Percentiles rank a stretch among this genome's conserved stretches.
phyloP scores from a whole-genome alignment of 768 basidiomycete genomes.

The Calocera viscosa region DNA sequence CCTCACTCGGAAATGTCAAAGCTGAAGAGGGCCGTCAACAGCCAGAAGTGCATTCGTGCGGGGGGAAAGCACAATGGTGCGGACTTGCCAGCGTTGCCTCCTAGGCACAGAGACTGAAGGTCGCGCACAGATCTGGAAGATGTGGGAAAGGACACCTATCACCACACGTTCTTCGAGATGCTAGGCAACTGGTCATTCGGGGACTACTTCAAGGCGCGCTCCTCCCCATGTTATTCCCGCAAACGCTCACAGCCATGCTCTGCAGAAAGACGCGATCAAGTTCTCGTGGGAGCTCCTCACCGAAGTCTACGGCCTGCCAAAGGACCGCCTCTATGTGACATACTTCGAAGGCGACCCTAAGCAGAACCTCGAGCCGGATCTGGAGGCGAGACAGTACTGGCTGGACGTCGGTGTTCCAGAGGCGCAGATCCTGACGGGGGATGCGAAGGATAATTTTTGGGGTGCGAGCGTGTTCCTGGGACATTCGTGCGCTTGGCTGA shows the following conservation, averaged over 20 bases:
- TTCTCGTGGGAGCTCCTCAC: constrained; percentile 96
- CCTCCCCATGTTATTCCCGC: constrained; percentile 5
- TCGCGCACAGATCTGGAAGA: constrained; percentile 75
- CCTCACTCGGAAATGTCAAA: constrained; percentile 84
- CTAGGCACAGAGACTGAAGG: not conserved
- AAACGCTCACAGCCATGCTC: constrained; percentile 12
- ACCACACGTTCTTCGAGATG: constrained; percentile 96
- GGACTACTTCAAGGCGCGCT: constrained; percentile 89
- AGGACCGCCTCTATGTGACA: constrained; percentile 88
- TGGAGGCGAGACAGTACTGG: constrained; percentile 82
- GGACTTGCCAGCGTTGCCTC: constrained; percentile 12
- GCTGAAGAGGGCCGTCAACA: constrained; percentile 87
- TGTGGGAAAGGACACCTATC: constrained; percentile 96
- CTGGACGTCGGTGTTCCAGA: constrained; percentile 75
- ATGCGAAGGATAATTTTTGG: constrained; percentile 98
- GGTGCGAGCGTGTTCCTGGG: constrained; percentile 37
- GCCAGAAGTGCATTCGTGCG: constrained; percentile 95
- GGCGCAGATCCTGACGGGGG: constrained; percentile 83
- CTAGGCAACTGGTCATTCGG: constrained; percentile 99
- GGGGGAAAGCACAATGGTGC: constrained; percentile 97
- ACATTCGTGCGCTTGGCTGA: not conserved
- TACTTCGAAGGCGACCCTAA: constrained; percentile 94
- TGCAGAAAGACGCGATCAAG: constrained; percentile 77
- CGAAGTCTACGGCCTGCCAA: constrained; percentile 71
- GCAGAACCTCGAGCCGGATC: constrained; percentile 72